phyloP scores from a whole-genome alignment of 139 green algal genomes.

The Coelastrella sp. region DNA sequence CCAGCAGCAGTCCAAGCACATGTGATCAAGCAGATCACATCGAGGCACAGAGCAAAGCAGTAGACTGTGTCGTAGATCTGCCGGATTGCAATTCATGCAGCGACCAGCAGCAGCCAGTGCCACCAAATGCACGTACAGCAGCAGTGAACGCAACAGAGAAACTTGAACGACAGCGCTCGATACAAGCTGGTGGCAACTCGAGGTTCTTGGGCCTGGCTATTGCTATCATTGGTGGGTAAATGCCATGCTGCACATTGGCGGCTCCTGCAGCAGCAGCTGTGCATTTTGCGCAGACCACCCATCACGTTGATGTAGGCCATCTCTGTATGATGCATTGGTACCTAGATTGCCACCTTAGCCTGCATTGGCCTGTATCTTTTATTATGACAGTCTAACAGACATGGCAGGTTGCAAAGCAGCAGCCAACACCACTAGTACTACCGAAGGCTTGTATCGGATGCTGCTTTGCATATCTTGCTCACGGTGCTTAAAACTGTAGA shows the following conservation, averaged over 20 bases:
- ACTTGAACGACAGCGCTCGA: constrained; percentile 21
- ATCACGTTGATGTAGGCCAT: too few relatives aligned
- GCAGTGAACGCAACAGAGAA: constrained; percentile 3
- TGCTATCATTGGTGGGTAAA: constrained; percentile 18
- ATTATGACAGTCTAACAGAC: too few relatives aligned
- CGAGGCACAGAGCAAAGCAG: background rate
- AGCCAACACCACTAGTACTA: too few relatives aligned
- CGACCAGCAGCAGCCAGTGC: background rate
- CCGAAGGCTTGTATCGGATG: too few relatives aligned
- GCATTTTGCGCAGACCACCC: background rate
- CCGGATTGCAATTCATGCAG: background rate
- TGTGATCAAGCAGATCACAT: background rate
- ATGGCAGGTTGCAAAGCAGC: too few relatives aligned
- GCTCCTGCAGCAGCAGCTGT: background rate
- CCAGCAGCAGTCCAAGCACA: background rate
- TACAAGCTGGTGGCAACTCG: background rate
- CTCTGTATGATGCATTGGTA: too few relatives aligned
- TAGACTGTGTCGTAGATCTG: background rate
- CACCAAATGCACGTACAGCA: background rate
- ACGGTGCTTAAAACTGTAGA: too few relatives aligned
- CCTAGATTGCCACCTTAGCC: too few relatives aligned
- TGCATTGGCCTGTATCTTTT: too few relatives aligned
- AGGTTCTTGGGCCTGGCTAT: constrained; percentile 33
- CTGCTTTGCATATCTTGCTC: too few relatives aligned
- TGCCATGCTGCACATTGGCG: background rate